phyloP scores from a whole-genome alignment of 2,329 filamentous ascomycete species.

The Rutstroemia sp. region DNA sequence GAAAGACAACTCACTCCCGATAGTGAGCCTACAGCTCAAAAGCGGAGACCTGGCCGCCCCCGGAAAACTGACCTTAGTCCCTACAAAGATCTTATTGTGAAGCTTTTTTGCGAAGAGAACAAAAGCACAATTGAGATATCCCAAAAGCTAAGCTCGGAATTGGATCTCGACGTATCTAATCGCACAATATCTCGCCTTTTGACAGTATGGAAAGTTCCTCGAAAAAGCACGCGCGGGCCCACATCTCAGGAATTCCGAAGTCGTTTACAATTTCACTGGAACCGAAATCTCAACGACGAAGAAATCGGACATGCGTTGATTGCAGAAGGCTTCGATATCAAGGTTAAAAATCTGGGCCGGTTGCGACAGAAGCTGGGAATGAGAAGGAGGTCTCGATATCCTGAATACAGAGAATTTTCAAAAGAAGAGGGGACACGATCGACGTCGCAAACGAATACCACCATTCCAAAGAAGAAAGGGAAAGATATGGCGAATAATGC shows the following conservation, averaged over 20 bases:
- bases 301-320: constrained; percentile 21
- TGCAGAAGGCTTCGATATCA: constrained; percentile 25
- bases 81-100: constrained; percentile 24
- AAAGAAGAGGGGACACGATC: constrained; percentile 13
- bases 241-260: constrained; percentile 21
- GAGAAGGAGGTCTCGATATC: constrained; percentile 24
- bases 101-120: constrained; percentile 22
- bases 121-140: constrained; percentile 25
- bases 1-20: neutral
- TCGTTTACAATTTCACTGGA: constrained; percentile 23
- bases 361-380: constrained; percentile 26
- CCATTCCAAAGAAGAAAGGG: constrained; percentile 14
- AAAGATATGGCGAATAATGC: constrained; percentile 18
- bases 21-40: neutral
- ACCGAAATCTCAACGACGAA: constrained; percentile 27
- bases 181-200: constrained; percentile 25
- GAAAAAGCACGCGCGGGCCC: constrained; percentile 22
- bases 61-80: constrained; percentile 21
- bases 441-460: neutral
- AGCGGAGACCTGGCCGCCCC: constrained; percentile 22
- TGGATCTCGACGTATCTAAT: constrained; percentile 24
- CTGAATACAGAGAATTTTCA: constrained; percentile 25
- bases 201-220: constrained; percentile 23
- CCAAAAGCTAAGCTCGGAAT: constrained; percentile 21
- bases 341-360: constrained; percentile 21